phyloP scores from a whole-genome alignment of 129 eudicot genomes.

The Chrysanthemum makinoi region DNA sequence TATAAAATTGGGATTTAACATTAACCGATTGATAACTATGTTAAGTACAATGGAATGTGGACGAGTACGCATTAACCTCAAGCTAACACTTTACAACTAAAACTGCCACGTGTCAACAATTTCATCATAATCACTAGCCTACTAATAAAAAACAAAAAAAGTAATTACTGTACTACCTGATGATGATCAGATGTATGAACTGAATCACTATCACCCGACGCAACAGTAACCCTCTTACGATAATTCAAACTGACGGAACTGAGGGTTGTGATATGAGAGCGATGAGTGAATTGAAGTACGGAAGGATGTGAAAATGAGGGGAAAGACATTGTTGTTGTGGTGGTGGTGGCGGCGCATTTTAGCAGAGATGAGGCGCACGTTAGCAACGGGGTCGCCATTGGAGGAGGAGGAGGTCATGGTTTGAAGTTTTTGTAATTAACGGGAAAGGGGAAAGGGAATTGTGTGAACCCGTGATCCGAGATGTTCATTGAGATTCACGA shows the following conservation, averaged over 20 bases:
- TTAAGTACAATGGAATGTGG: too few species aligned
- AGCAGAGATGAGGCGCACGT: conserved; percentile 12
- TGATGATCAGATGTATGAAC: too few species aligned
- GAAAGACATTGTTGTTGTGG: conserved; percentile 16
- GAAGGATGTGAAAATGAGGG: conserved; percentile 2
- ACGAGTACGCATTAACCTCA: too few species aligned
- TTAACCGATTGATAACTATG: too few species aligned
- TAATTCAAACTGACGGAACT: conserved; percentile 10
- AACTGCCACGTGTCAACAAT: too few species aligned
- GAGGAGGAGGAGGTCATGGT: neutral
- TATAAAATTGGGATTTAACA: too few species aligned
- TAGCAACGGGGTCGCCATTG: conserved; percentile 37
- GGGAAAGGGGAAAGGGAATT: conserved; percentile 16
- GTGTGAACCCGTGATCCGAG: conserved; percentile 42
- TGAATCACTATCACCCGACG: too few species aligned
- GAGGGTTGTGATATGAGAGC: neutral
- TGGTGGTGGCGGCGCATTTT: conserved; percentile 42
- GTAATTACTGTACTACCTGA: too few species aligned
- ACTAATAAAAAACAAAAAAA: too few species aligned
- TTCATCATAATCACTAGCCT: too few species aligned
- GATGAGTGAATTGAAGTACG: conserved; percentile 14
- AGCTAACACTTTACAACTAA: too few species aligned
- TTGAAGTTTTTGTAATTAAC: conserved; percentile 5
- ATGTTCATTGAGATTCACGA: conserved; percentile 25
- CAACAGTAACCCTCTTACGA: conserved; percentile 24